phyloP scores from a whole-genome alignment of 2,329 filamentous ascomycete species.

The Fusarium chlamydosporum region DNA sequence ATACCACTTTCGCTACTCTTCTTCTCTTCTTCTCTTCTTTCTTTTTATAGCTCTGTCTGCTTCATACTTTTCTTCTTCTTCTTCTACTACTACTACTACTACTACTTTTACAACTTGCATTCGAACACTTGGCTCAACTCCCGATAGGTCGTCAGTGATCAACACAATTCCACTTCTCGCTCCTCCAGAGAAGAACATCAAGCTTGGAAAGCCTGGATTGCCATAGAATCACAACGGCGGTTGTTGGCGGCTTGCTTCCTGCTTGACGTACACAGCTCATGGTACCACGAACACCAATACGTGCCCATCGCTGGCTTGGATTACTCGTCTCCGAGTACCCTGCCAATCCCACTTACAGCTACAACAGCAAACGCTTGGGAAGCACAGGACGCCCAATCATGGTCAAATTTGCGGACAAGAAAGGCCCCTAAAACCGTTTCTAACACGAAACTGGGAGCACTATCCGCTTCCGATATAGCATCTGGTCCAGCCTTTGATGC shows the following conservation, averaged over 20 bases:
- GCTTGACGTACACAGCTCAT: constrained; percentile 68
- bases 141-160: constrained; percentile 59
- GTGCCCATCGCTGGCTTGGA: constrained; percentile 56
- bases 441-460: constrained; percentile 52
- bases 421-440: constrained; percentile 47
- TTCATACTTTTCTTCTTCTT: constrained; percentile 50
- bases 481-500: constrained; percentile 58
- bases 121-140: constrained; percentile 49
- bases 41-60: constrained; percentile 52
- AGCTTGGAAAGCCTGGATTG: constrained; percentile 68
- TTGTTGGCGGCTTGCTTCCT: constrained; percentile 70
- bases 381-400: constrained; percentile 61
- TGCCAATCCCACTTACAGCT: constrained; percentile 63
- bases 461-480: constrained; percentile 57
- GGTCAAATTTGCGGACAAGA: constrained; percentile 58
- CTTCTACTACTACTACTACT: constrained; percentile 15
- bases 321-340: constrained; percentile 53
- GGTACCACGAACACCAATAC: constrained; percentile 66
- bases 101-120: constrained; percentile 8
- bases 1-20: constrained; percentile 11
- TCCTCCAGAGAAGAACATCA: constrained; percentile 50
- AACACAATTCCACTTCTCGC: constrained; percentile 48
- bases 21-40: constrained; percentile 32
- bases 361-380: constrained; percentile 65
- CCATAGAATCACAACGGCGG: constrained; percentile 66